Evolutionary conservation across 345 rosid genomes (phyloP).

Genomic region (Xanthoceras sorbifolium): DNA sequence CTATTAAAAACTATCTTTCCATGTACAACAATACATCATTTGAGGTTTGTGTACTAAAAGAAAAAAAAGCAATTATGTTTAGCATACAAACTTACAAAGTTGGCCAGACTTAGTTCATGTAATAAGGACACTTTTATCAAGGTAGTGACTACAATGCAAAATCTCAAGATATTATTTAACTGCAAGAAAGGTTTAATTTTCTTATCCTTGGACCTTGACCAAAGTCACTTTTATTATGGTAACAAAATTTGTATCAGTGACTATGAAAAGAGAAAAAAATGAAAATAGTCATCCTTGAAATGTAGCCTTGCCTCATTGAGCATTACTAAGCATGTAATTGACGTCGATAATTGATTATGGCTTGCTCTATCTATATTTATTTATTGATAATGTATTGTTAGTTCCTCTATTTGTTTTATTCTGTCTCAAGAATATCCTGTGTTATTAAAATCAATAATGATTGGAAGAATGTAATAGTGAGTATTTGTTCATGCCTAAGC

Average conservation of each 20-base stretch:
- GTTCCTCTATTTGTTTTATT: not conserved
- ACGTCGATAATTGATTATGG: not conserved
- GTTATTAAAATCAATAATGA: conserved; percentile 1
- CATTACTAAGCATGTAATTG: not conserved
- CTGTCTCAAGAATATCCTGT: not conserved
- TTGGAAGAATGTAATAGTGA: not conserved
- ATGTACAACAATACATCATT: not conserved
- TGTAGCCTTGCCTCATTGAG: not conserved
- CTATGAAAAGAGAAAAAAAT: not conserved
- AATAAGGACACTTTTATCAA: not conserved
- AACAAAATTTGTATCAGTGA: not conserved
- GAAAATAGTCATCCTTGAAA: not conserved
- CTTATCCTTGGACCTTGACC: not conserved
- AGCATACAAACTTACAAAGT: not conserved
- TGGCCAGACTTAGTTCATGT: not conserved
- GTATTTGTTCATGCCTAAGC: not conserved
- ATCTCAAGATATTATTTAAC: not conserved
- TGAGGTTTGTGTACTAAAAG: not conserved
- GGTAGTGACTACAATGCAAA: not conserved
- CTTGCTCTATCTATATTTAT: not conserved
- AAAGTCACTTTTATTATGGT: not conserved
- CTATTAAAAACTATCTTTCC: no score
- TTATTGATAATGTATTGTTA: not conserved
- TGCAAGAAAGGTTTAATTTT: not conserved
- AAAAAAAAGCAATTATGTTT: not conserved